These are phyloP conservation scores for Pezicula rhizophila DNA, from an alignment of 2,329 filamentous ascomycete species.

Conservation along the genomic window DNA sequence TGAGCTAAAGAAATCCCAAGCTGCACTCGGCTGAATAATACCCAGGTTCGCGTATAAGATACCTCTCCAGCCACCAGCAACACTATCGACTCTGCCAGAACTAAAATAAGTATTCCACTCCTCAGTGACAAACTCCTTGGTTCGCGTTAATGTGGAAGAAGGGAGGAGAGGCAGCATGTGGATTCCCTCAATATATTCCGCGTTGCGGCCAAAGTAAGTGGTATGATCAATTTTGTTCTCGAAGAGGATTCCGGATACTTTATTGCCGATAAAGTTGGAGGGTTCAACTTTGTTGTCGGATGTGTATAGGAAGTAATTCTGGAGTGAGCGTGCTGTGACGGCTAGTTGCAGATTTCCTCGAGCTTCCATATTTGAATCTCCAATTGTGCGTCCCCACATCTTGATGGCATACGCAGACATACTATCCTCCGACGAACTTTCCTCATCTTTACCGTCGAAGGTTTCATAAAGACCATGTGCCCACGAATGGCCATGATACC, in stretches of 20 bases:
- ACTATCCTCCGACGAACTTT: conserved; percentile 84
- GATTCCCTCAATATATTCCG: conserved; percentile 61
- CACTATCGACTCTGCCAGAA: conserved; percentile 55
- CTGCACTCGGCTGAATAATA: conserved; percentile 61
- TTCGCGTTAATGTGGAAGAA: conserved; percentile 60
- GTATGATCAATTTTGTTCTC: conserved; percentile 95
- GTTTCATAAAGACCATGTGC: conserved; percentile 71
- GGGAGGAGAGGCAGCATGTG: conserved; percentile 24
- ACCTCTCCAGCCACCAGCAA: conserved; percentile 77
- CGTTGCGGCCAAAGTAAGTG: conserved; percentile 75
- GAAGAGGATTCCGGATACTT: conserved; percentile 66
- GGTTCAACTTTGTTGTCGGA: conserved; percentile 67
- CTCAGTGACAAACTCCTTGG: conserved; percentile 63
- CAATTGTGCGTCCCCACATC: conserved; percentile 81
- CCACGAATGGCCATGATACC: conserved; percentile 93
- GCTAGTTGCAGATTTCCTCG: conserved; percentile 78
- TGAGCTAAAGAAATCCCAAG: conserved; percentile 71
- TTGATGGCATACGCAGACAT: conserved; percentile 85
- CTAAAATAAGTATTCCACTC: conserved; percentile 81
- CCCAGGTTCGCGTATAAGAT: conserved; percentile 79
- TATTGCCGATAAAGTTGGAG: conserved; percentile 72
- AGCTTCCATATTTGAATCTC: conserved; percentile 71
- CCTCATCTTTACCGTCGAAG: conserved; percentile 74
- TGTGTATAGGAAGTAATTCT: conserved; percentile 77
- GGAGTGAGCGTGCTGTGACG: conserved; percentile 66